Conservation (phyloP, 768 basidiomycete species). For the Rhodotorula diobovata region DNA sequence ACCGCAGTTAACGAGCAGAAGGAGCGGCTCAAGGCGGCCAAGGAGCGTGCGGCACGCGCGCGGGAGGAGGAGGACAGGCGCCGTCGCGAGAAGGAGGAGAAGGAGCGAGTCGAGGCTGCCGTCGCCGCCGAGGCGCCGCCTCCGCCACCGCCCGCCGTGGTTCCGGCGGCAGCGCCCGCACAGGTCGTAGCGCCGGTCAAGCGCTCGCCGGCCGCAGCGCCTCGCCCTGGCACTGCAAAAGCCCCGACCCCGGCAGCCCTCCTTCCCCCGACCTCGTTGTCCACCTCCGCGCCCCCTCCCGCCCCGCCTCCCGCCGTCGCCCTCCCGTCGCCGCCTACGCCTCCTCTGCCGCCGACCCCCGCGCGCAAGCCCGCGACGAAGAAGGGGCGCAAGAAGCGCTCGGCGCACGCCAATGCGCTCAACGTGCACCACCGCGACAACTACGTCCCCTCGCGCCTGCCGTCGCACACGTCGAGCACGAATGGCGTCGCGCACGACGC, state of each 20-base stretch:
- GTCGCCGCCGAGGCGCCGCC: slow-evolving; percentile 10
- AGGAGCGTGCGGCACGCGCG: slow-evolving; percentile 34
- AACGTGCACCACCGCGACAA: slow-evolving; percentile 94
- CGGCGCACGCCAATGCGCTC: slow-evolving; percentile 81
- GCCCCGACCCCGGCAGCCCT: not conserved
- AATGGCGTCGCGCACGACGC: slow-evolving; percentile 60
- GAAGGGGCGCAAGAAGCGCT: slow-evolving; percentile 88
- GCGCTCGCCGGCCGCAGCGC: not conserved
- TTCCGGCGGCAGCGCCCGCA: not conserved
- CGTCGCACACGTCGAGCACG: slow-evolving; percentile 49
- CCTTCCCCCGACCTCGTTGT: not conserved
- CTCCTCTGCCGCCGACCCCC: slow-evolving; percentile 2
- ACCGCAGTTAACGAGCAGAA: slow-evolving; percentile 32
- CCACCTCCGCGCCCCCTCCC: slow-evolving; percentile 8
- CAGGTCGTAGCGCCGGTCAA: not conserved
- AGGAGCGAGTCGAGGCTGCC: slow-evolving; percentile 37
- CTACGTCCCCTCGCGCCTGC: slow-evolving; percentile 80
- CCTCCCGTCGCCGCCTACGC: not conserved
- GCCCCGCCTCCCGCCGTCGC: not conserved
- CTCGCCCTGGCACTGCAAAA: not conserved
- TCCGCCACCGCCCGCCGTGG: not conserved
- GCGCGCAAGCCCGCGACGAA: slow-evolving; percentile 42
- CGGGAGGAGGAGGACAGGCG: slow-evolving; percentile 31
- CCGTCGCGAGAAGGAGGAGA: slow-evolving; percentile 29
- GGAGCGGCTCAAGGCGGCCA: slow-evolving; percentile 29